A percentile compares a stretch with the other conserved stretches of the same genome.
Evolutionary conservation across 1,139 yeast genomes (phyloP).

Genomic region (Yamadazyma songkhlaensis): DNA sequence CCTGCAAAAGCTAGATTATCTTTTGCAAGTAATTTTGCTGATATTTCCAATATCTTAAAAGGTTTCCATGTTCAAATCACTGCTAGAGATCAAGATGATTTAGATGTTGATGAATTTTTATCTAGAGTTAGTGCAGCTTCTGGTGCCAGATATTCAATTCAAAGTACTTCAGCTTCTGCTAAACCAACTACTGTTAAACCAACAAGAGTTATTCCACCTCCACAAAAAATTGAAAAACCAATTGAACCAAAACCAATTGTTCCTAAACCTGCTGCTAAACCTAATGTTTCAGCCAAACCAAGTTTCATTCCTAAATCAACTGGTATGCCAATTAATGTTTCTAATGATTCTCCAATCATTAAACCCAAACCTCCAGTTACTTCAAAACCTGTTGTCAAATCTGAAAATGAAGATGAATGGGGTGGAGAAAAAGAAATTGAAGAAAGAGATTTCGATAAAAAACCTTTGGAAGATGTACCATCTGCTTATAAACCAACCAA

Average conservation of each 20-base stretch:
- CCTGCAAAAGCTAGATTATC: constrained; percentile 72
- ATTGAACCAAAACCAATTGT: constrained; percentile 18
- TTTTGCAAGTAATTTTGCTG: constrained; percentile 73
- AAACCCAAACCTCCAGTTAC: constrained; percentile 31
- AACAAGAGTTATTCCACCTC: constrained; percentile 14
- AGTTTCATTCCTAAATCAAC: constrained; percentile 38
- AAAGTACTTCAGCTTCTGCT: constrained; percentile 21
- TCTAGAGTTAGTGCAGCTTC: constrained; percentile 85
- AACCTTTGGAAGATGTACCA: constrained; percentile 60
- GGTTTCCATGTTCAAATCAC: constrained; percentile 96
- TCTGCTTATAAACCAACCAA: constrained; percentile 71
- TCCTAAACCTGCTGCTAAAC: constrained; percentile 20
- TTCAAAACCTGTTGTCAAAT: constrained; percentile 24
- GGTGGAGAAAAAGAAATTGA: constrained; percentile 59
- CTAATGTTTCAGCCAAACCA: constrained; percentile 17
- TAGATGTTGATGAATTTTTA: constrained; percentile 73
- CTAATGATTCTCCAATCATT: constrained; percentile 13
- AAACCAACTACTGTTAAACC: constrained; percentile 16
- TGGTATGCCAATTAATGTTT: constrained; percentile 35
- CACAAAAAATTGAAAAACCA: constrained; percentile 18
- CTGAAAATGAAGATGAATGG: constrained; percentile 58
- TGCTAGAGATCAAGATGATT: constrained; percentile 91
- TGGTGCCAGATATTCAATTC: constrained; percentile 89
- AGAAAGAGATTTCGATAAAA: constrained; percentile 64
- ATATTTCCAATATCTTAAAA: constrained; percentile 61